Percentiles rank a stretch among this genome's conserved stretches.
Conservation (phyloP, 2,329 filamentous ascomycete species). For the Phaeosphaeriaceae sp. region DNA sequence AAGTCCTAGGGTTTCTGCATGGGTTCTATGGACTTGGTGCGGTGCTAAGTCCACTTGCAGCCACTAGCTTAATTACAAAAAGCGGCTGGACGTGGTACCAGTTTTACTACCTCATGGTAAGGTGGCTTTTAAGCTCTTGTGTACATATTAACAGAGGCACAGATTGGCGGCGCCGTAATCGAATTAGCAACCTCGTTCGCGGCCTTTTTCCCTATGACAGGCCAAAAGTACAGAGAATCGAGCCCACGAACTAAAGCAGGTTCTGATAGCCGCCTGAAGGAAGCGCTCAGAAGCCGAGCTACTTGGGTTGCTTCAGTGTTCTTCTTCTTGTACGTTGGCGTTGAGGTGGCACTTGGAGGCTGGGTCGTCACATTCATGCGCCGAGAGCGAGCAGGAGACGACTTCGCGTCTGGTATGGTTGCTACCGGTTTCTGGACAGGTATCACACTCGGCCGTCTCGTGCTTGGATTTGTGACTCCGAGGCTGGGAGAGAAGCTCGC, state of each 20-base stretch:
- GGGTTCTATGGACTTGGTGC: conserved; percentile 74
- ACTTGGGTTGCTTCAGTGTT: conserved; percentile 76
- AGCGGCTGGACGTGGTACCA: conserved; percentile 68
- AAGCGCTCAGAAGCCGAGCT: conserved; percentile 57
- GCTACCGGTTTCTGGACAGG: conserved; percentile 84
- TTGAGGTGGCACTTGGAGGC: conserved; percentile 75
- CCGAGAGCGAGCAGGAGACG: conserved; percentile 68
- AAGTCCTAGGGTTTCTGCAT: conserved; percentile 74
- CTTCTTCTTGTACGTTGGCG: conserved; percentile 76
- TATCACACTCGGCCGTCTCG: conserved; percentile 73
- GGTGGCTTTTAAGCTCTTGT: conserved; percentile 19
- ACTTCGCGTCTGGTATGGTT: conserved; percentile 74
- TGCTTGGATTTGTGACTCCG: conserved; percentile 76
- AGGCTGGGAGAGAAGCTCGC: conserved; percentile 71
- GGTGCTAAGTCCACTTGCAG: conserved; percentile 70
- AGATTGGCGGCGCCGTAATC: conserved; percentile 57
- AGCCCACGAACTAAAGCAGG: conserved; percentile 48
- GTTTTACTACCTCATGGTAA: conserved; percentile 77
- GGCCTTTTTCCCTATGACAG: conserved; percentile 69
- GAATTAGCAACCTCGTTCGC: conserved; percentile 60
- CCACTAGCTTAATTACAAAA: conserved; percentile 72
- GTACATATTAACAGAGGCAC: not conserved
- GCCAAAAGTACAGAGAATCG: conserved; percentile 59
- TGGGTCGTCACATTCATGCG: conserved; percentile 89
- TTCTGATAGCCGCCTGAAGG: conserved; percentile 56